Evolutionary conservation across 2,329 filamentous ascomycete genomes (phyloP).

Genomic region (Aspergillus sp.): DNA sequence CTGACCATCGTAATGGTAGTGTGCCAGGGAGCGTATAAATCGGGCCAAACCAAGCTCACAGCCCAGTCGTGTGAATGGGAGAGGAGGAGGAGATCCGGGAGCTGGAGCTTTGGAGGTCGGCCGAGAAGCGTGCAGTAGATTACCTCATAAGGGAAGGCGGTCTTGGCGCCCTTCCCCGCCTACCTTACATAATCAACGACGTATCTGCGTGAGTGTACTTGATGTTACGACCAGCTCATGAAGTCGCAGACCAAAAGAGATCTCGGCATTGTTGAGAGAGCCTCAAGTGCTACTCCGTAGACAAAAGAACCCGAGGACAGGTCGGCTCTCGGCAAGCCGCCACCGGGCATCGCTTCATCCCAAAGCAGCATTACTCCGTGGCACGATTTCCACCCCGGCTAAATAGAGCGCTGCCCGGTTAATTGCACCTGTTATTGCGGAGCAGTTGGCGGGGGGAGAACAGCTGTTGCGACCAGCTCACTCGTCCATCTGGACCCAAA

Average conservation of each 20-base stretch:
- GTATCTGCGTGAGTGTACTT: too few species aligned
- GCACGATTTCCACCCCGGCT: neutral
- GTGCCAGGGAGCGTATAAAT: too few species aligned
- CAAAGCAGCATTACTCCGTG: neutral
- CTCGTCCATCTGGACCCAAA: neutral
- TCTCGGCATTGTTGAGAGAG: too few species aligned
- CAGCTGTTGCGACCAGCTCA: neutral
- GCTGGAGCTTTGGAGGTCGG: neutral
- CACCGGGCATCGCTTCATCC: neutral
- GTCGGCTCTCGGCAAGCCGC: neutral
- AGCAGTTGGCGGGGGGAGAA: neutral
- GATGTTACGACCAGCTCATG: too few species aligned
- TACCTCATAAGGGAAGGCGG: neutral
- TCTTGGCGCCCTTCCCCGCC: too few species aligned
- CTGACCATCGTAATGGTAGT: conserved; percentile 20
- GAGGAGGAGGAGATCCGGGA: neutral
- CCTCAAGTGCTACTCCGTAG: too few species aligned
- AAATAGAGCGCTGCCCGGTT: neutral
- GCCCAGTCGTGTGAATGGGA: neutral
- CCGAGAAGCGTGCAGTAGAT: neutral
- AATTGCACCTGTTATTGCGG: neutral
- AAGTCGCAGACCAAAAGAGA: too few species aligned
- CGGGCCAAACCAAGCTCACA: neutral
- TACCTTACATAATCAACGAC: too few species aligned
- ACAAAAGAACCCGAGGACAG: too few species aligned